Conservation (phyloP, 192 early-diverging fungal species). For the Backusella circina region DNA sequence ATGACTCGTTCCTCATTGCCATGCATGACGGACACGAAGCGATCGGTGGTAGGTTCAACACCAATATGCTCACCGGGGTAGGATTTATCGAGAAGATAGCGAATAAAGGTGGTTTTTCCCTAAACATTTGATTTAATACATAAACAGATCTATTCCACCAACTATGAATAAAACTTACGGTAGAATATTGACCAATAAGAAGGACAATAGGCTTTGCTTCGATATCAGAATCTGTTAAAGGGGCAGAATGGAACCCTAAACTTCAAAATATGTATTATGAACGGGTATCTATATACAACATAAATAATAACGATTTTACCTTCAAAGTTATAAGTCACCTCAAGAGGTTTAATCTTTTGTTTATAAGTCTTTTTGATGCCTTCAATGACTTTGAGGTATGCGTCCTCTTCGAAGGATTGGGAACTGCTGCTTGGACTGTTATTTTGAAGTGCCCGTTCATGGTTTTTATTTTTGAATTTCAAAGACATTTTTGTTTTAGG, state of each 20-base stretch:
- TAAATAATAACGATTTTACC: conserved; percentile 19
- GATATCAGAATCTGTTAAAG: conserved; percentile 72
- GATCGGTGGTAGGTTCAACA: conserved; percentile 77
- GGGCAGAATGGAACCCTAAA: conserved; percentile 60
- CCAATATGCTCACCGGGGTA: conserved; percentile 81
- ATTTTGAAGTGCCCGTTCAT: background rate
- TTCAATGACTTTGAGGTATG: conserved; percentile 55
- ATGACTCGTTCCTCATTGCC: conserved; percentile 71
- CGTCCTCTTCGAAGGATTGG: conserved; percentile 13
- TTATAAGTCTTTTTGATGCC: conserved; percentile 64
- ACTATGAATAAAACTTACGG: too few species aligned
- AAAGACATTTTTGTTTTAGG: background rate
- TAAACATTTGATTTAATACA: background rate
- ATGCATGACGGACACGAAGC: conserved; percentile 80
- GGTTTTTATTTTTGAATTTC: background rate
- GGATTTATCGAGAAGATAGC: conserved; percentile 68
- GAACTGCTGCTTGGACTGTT: background rate
- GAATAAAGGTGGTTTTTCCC: conserved; percentile 83
- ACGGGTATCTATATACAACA: too few species aligned
- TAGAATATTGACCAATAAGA: conserved; percentile 81
- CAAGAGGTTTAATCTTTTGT: conserved; percentile 68
- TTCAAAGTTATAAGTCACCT: conserved; percentile 68
- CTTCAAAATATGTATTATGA: background rate
- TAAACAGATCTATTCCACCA: too few species aligned
- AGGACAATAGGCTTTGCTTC: conserved; percentile 82